These are phyloP conservation scores for Plasmopara viticola DNA, from an alignment of 352 stramenopile species.

Conservation along the genomic window DNA sequence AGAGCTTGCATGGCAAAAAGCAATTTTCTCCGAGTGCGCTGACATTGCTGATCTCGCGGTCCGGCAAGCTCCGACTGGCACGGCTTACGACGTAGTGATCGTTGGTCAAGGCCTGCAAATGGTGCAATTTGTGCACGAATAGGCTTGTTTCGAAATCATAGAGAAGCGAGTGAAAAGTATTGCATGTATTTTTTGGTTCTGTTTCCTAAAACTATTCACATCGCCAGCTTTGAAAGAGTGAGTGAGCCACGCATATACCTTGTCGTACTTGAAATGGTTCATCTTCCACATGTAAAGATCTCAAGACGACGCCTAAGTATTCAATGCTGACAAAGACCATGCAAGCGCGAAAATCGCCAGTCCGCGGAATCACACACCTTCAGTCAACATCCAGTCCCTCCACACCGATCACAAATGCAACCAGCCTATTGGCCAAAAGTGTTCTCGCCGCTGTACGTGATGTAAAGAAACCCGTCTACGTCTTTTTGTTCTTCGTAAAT, in stretches of 20 bases:
- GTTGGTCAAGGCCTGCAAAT: constrained; percentile 77
- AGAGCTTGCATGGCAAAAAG: constrained; percentile 44
- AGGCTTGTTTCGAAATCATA: background rate
- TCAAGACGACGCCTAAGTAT: constrained; percentile 4
- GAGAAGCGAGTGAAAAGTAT: constrained; percentile 4
- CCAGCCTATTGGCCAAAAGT: constrained; percentile 91
- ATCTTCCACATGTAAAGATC: constrained; percentile 6
- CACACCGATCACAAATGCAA: constrained; percentile 9
- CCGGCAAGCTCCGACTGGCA: constrained; percentile 4
- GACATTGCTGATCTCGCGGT: constrained; percentile 70
- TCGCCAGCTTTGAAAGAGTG: constrained; percentile 22
- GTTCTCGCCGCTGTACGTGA: constrained; percentile 99
- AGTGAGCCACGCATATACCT: constrained; percentile 31
- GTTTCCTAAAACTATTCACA: constrained; percentile 35
- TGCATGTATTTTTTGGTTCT: constrained; percentile 30
- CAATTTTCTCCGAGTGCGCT: constrained; percentile 69
- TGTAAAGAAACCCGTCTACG: constrained; percentile 98
- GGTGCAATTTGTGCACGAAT: constrained; percentile 32
- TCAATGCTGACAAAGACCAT: constrained; percentile 2
- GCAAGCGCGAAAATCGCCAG: constrained; percentile 3
- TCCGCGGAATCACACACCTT: constrained; percentile 20
- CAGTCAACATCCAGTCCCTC: constrained; percentile 31
- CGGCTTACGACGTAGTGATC: constrained; percentile 38
- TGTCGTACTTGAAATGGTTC: constrained; percentile 10
- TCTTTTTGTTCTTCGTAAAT: constrained; percentile 99